A percentile compares a stretch with the other conserved stretches of the same genome.
These are phyloP conservation scores for Phlebiopsis flavidoalba DNA, from an alignment of 768 basidiomycete species.

Conservation along the genomic window DNA sequence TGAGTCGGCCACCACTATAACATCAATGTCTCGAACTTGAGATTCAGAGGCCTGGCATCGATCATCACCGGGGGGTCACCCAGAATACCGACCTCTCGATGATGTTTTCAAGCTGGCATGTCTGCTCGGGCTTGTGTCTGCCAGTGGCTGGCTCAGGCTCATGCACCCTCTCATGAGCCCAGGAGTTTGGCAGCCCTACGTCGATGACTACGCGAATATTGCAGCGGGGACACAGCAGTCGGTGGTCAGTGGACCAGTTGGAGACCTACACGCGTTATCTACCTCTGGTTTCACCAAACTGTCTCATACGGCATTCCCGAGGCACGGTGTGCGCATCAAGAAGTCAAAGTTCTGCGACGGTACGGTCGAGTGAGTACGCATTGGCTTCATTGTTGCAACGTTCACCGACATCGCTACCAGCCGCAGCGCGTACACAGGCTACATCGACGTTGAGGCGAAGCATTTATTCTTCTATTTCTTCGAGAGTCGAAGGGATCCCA, in stretches of 20 bases:
- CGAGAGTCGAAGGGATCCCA: conserved; percentile 35
- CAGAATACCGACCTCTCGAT: no score
- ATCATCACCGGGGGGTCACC: no score
- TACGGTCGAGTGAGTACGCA: conserved; percentile 17
- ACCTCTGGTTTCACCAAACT: conserved; percentile 31
- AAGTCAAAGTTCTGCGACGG: conserved; percentile 35
- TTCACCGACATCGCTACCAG: not conserved
- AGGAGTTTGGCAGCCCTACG: no score
- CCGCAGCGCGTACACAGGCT: conserved; percentile 68
- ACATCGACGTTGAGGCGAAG: conserved; percentile 62
- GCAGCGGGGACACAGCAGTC: not conserved
- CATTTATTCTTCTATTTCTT: conserved; percentile 44
- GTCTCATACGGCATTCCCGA: conserved; percentile 39
- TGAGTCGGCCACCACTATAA: no score
- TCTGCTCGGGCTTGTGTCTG: no score
- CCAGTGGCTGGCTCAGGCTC: no score
- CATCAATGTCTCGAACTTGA: no score
- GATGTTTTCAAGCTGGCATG: no score
- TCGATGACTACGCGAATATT: no score
- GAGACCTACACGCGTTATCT: conserved; percentile 3
- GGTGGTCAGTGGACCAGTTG: conserved; percentile 4
- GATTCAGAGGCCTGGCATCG: no score
- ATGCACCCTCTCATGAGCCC: no score
- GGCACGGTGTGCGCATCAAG: conserved; percentile 39
- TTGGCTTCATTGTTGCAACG: not conserved